Evolutionary conservation across 176 grass and related monocot species (phyloP).

Genomic region (Cenchrus purpureus): DNA sequence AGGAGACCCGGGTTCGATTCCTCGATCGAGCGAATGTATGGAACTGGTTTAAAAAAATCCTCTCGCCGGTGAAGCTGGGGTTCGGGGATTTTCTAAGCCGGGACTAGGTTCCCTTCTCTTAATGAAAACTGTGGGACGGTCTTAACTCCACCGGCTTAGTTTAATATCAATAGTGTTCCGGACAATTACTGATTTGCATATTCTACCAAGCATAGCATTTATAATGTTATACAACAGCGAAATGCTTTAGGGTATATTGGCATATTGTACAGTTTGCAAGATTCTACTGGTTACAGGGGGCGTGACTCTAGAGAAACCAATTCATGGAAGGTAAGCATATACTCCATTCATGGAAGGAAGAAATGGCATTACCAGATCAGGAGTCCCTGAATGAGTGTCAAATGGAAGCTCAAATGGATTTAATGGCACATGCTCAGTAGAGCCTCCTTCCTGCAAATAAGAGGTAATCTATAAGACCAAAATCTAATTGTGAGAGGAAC

Average conservation of each 20-base stretch:
- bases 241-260: background rate
- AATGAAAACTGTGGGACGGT: no score
- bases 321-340: background rate
- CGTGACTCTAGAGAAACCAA: background rate
- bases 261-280: background rate
- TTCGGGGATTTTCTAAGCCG: no score
- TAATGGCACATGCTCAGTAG: slow-evolving; percentile 40
- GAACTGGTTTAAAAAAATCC: no score
- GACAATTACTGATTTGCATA: background rate
- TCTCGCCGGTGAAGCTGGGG: no score
- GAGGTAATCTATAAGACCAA: slow-evolving; percentile 1
- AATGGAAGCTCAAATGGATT: slow-evolving; percentile 86
- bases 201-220: background rate
- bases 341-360: slow-evolving; percentile 15
- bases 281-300: background rate
- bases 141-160: no score
- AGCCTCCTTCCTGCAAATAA: slow-evolving; percentile 53
- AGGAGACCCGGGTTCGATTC: no score
- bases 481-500: slow-evolving; percentile 6
- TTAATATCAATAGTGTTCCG: no score
- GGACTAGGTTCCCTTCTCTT: no score
- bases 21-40: no score
- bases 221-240: background rate
- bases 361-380: slow-evolving; percentile 55
- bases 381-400: slow-evolving; percentile 50